Evolutionary conservation across 768 basidiomycete species (phyloP), one percentile per base, ranked within the genome.

Genomic region (Naganishia onofrii): DNA sequence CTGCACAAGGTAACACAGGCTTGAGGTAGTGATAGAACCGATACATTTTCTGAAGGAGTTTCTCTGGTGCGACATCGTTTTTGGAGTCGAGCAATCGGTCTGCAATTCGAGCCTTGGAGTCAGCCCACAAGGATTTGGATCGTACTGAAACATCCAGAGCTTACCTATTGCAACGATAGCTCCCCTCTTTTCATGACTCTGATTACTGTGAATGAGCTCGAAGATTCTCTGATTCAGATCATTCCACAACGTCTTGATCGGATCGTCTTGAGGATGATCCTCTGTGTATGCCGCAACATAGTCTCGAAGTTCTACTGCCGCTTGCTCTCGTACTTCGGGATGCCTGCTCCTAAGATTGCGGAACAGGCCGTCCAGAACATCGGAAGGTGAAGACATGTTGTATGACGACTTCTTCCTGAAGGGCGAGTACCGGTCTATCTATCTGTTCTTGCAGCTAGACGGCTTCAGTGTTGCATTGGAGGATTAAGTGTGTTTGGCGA

Each of bases 111-210:
- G 56, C 15, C 15, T 42, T 13, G 55, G 56, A 23, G 51, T 13
- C 42, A 19, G 52, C 51, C 29, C 17, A 28, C 31, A 36, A 42
- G 28, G 52, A 2, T 12, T 26, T 63, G 6, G 21, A 36, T 7
- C n/a, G 36, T 2, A 0, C 23, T 46, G 65, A 34, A 72, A 23
- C 3, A 38, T 38, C 7, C 9, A 10, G 2, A 19, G 42, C 86
- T 73, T 73, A 92, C 92, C 90, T 77, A 96, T 96, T 28, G 93
- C 93, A 67, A 89, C 81, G 38, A 97, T 83, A 38, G 92, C 93
- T 17, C 92, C 94, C 66, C 93, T 86, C 73, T 90, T 90, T 79
- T 94, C 92, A 28, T 85, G 83, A 64, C 84, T 86, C 76, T 87
- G 88, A 77, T 88, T 88, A 75, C 90, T 90, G 77, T 93, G 91